phyloP scores from a whole-genome alignment of 768 basidiomycete species.

The Leucosporidium yakuticum region DNA sequence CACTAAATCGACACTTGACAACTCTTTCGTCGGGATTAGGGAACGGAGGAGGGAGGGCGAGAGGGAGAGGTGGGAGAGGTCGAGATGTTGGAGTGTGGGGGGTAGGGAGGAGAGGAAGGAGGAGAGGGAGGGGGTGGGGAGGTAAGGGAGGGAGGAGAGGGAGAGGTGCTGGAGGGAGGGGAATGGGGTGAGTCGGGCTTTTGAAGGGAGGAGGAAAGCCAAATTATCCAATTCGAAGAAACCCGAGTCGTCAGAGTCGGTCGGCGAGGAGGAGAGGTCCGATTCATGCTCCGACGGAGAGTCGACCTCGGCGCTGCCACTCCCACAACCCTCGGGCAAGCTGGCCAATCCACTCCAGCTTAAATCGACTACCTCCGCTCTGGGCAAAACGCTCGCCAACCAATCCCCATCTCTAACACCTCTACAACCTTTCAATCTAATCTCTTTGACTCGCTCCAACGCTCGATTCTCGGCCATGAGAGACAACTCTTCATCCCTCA shows the following conservation, averaged over 20 bases:
- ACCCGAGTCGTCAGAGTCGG: not conserved
- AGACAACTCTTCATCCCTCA: not conserved
- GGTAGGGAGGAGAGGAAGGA: not conserved
- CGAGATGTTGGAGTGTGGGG: not conserved
- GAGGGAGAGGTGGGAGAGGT: constrained; percentile 5
- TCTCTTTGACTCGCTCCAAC: not conserved
- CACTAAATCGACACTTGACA: not conserved
- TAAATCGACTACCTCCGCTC: not conserved
- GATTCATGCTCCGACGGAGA: not conserved
- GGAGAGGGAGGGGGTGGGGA: not conserved
- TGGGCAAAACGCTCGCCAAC: not conserved
- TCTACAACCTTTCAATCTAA: constrained; percentile 5
- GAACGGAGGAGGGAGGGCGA: not conserved
- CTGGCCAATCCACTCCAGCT: not conserved
- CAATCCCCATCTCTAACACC: not conserved
- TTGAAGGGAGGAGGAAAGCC: not conserved
- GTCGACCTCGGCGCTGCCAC: not conserved
- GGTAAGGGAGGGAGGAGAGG: constrained; percentile 1
- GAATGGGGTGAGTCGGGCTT: not conserved
- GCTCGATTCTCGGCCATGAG: too few species aligned
- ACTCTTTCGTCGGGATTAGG: not conserved
- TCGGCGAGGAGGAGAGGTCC: not conserved
- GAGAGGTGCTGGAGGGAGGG: not conserved
- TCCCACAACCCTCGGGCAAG: not conserved
- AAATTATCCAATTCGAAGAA: not conserved